Percentiles rank a stretch among this genome's conserved stretches.
Conservation (phyloP, 2,329 filamentous ascomycete genomes). For the Penicillium brevicompactum region DNA sequence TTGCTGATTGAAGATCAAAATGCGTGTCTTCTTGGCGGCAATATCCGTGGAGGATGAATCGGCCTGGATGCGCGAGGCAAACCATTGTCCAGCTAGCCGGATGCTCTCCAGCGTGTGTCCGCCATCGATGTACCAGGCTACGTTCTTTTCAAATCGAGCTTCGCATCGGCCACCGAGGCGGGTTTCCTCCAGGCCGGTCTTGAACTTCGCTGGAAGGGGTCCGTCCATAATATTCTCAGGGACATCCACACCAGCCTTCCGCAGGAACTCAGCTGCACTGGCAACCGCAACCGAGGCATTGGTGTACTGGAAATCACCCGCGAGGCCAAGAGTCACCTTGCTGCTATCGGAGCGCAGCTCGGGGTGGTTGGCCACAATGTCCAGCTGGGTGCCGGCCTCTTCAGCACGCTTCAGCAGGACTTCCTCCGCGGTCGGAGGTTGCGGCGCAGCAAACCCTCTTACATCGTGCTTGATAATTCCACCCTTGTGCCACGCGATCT, state of each 20-base stretch:
- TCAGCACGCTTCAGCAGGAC: constrained; percentile 59
- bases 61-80: constrained; percentile 55
- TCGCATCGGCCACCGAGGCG: constrained; percentile 78
- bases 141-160: constrained; percentile 57
- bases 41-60: constrained; percentile 35
- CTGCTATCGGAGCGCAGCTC: constrained; percentile 40
- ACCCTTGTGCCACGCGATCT: constrained; percentile 91
- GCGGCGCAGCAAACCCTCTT: constrained; percentile 64
- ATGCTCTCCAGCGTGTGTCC: constrained; percentile 88
- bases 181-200: constrained; percentile 66
- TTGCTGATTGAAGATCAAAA: constrained; percentile 91
- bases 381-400: constrained; percentile 52
- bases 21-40: constrained; percentile 48
- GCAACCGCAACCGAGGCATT: constrained; percentile 65
- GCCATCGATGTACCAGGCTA: constrained; percentile 82
- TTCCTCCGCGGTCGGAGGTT: constrained; percentile 56
- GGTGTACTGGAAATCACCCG: constrained; percentile 63
- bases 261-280: constrained; percentile 44
- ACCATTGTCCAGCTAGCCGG: constrained; percentile 75
- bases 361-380: constrained; percentile 53
- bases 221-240: constrained; percentile 41
- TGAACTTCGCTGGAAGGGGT: constrained; percentile 62
- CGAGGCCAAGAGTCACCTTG: constrained; percentile 58
- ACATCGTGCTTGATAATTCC: constrained; percentile 76
- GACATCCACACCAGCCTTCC: constrained; percentile 37